These are phyloP conservation scores for Penicillium sp. DNA, from an alignment of 2,329 filamentous ascomycete species.

Conservation along the genomic window DNA sequence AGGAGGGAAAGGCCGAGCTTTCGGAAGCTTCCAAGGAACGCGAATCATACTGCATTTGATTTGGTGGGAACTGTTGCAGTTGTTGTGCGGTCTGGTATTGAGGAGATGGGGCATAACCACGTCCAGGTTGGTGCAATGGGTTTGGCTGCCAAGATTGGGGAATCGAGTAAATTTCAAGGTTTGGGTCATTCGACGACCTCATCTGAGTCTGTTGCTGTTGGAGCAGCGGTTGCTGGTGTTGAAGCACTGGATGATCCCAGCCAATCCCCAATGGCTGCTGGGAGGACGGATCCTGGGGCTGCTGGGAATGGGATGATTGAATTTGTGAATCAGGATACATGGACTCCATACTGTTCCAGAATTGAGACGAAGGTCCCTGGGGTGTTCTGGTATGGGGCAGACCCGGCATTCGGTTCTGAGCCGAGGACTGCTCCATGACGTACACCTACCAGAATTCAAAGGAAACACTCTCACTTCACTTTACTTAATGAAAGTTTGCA, in stretches of 20 bases:
- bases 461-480: not conserved
- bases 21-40: conserved; percentile 29
- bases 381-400: conserved; percentile 27
- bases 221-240: conserved; percentile 29
- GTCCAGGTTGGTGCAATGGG: conserved; percentile 31
- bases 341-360: conserved; percentile 38
- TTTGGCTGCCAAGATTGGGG: conserved; percentile 37
- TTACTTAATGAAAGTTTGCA: not conserved
- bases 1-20: conserved; percentile 34
- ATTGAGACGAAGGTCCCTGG: conserved; percentile 30
- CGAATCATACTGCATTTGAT: conserved; percentile 32
- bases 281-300: conserved; percentile 17
- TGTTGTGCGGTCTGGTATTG: conserved; percentile 31
- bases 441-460: conserved; percentile 1
- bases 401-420: conserved; percentile 31
- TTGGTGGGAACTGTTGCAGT: conserved; percentile 32
- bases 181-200: conserved; percentile 25
- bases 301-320: conserved; percentile 26
- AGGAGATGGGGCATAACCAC: conserved; percentile 24
- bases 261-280: conserved; percentile 35
- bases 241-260: conserved; percentile 41
- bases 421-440: conserved; percentile 38
- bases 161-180: conserved; percentile 34
- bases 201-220: conserved; percentile 29
- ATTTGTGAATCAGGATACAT: conserved; percentile 33